Conservation (phyloP, 495 filamentous ascomycete genomes). For the Penicillium verhagenii region DNA sequence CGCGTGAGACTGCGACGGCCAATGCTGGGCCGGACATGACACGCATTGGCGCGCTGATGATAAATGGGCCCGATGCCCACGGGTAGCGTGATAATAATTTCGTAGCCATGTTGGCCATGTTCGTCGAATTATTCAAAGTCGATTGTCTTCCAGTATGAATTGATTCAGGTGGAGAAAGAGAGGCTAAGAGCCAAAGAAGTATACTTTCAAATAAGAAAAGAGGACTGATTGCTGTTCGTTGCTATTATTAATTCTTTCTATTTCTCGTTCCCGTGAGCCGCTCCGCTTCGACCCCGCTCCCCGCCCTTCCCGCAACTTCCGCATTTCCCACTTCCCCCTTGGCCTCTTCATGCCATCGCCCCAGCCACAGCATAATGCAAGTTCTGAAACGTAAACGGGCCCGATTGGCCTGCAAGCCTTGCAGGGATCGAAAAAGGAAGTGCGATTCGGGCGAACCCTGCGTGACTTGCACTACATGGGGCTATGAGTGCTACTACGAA, state of each 20-base stretch:
- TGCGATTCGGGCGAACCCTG: conserved; percentile 48
- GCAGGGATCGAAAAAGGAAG: conserved; percentile 49
- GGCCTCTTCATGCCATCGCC: not conserved
- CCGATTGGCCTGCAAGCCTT: conserved; percentile 47
- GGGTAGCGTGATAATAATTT: conserved; percentile 50
- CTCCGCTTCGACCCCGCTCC: not conserved
- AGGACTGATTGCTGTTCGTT: too few species aligned
- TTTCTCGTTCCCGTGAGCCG: not conserved
- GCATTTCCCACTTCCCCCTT: conserved; percentile 5
- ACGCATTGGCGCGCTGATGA: conserved; percentile 72
- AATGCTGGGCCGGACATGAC: conserved; percentile 61
- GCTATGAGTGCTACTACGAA: conserved; percentile 46
- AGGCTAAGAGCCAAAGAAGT: too few species aligned
- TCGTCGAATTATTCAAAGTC: not conserved
- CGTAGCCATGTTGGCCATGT: conserved; percentile 11
- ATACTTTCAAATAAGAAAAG: too few species aligned
- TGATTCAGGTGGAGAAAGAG: not conserved
- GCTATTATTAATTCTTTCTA: not conserved
- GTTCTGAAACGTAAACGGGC: conserved; percentile 34
- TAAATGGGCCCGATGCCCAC: conserved; percentile 61
- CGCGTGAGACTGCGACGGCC: conserved; percentile 57
- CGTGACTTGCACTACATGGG: conserved; percentile 43
- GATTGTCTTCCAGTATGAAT: not conserved
- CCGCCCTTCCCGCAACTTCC: conserved; percentile 9
- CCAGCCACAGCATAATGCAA: not conserved